Percentiles rank a stretch among this genome's conserved stretches.
These are phyloP conservation scores for Halenospora varia DNA, from an alignment of 495 filamentous ascomycete genomes.

Conservation along the genomic window DNA sequence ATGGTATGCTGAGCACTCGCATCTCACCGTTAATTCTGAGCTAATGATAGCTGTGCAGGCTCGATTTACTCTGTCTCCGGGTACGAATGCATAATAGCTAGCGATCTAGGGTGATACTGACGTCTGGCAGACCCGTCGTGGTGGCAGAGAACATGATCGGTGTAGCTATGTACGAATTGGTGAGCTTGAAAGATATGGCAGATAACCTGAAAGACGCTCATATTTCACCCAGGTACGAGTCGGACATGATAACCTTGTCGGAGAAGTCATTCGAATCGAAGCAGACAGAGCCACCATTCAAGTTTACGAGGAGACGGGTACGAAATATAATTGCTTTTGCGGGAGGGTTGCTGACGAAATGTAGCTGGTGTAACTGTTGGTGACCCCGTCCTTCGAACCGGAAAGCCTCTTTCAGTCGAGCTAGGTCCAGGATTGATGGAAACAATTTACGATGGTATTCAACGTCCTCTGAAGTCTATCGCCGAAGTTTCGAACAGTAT, in stretches of 20 bases:
- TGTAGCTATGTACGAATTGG: constrained; percentile 99
- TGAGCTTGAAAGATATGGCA: constrained; percentile 33
- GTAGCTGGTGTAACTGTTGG: constrained; percentile 92
- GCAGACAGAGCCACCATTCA: constrained; percentile 94
- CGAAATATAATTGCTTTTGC: constrained; percentile 16
- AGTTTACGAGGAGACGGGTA: constrained; percentile 98
- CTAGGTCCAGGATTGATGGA: constrained; percentile 96
- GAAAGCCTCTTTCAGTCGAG: constrained; percentile 95
- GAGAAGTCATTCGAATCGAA: constrained; percentile 97
- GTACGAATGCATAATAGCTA: constrained; percentile 37
- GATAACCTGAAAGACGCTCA: constrained; percentile 19
- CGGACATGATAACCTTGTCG: constrained; percentile 82
- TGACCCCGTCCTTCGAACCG: constrained; percentile 84
- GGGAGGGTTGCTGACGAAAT: constrained; percentile 9
- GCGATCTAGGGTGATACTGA: constrained; percentile 19
- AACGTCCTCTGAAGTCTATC: constrained; percentile 87
- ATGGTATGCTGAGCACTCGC: constrained; percentile 15
- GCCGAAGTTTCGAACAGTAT: constrained; percentile 73
- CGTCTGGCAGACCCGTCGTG: constrained; percentile 73
- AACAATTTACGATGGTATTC: constrained; percentile 99
- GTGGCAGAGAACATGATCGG: constrained; percentile 98
- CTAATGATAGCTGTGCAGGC: constrained; percentile 38
- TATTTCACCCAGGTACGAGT: constrained; percentile 65
- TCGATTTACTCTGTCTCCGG: constrained; percentile 81
- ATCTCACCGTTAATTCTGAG: constrained; percentile 13